Evolutionary conservation across 148 eudicot genomes (phyloP).

Genomic region (Fagopyrum tataricum): DNA sequence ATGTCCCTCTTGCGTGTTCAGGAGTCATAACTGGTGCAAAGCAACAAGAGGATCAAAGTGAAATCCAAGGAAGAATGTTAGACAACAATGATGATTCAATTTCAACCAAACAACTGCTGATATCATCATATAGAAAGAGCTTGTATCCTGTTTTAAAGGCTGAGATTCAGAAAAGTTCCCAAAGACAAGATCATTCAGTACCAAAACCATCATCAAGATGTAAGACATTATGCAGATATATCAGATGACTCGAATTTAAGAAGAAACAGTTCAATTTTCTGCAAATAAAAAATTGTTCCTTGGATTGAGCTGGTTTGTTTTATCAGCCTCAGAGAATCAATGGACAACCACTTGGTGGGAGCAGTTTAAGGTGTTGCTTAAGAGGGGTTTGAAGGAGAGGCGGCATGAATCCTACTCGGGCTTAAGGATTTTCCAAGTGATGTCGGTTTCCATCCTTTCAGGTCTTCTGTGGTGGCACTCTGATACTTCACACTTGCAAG

Average conservation of each 20-base stretch:
- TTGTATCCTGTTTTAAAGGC: conserved; percentile 44
- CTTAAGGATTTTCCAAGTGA: conserved; percentile 63
- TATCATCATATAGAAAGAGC: conserved; percentile 50
- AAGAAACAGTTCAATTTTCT: not conserved
- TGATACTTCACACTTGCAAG: conserved; percentile 58
- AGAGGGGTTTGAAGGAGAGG: conserved; percentile 70
- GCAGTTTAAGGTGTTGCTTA: conserved; percentile 68
- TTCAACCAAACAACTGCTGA: conserved; percentile 46
- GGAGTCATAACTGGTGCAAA: conserved; percentile 9
- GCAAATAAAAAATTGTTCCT: not conserved
- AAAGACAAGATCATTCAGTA: conserved; percentile 17
- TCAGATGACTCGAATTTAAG: not conserved
- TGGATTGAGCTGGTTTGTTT: not conserved
- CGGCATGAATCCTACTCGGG: conserved; percentile 69
- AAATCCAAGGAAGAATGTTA: conserved; percentile 21
- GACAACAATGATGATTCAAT: conserved; percentile 43
- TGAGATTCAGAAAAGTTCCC: conserved; percentile 26
- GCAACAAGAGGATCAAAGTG: conserved; percentile 24
- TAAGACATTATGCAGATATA: conserved; percentile 14
- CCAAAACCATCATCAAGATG: conserved; percentile 35
- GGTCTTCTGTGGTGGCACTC: conserved; percentile 96
- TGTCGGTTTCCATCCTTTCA: conserved; percentile 55
- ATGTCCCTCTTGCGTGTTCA: conserved; percentile 1
- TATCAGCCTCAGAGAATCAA: conserved; percentile 21
- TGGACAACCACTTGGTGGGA: conserved; percentile 82